phyloP scores from a whole-genome alignment of 768 basidiomycete species.

The Hortiboletus campestris region DNA sequence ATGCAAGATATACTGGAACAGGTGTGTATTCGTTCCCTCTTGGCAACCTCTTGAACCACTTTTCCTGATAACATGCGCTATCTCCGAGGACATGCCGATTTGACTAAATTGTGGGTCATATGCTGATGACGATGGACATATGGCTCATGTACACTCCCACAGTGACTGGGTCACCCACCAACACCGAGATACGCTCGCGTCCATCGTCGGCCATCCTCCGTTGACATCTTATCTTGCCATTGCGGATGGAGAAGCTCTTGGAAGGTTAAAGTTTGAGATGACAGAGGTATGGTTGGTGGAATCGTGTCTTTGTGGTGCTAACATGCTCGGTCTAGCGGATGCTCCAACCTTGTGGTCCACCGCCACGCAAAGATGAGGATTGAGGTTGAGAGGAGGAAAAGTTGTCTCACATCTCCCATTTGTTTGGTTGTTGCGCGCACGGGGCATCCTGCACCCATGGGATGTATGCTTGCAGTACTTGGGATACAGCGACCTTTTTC shows the following conservation, averaged over 20 bases:
- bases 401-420: not conserved
- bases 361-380: conserved; percentile 86
- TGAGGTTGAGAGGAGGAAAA: conserved; percentile 26
- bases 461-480: not conserved
- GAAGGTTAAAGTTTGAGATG: conserved; percentile 90
- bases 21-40: conserved; percentile 46
- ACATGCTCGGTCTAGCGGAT: conserved; percentile 57
- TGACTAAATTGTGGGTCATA: conserved; percentile 84
- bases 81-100: conserved; percentile 82
- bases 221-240: conserved; percentile 85
- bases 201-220: conserved; percentile 89
- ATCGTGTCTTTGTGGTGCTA: conserved; percentile 21
- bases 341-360: conserved; percentile 93
- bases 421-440: too few relatives aligned
- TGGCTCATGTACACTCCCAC: conserved; percentile 13
- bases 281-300: conserved; percentile 63
- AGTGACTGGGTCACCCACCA: conserved; percentile 99
- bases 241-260: conserved; percentile 92
- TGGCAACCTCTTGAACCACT: not conserved
- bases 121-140: not conserved
- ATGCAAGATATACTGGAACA: conserved; percentile 94
- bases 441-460: too few relatives aligned
- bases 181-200: conserved; percentile 91
- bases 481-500: not conserved
- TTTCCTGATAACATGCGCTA: conserved; percentile 8